These are phyloP conservation scores for Crithidia fasciculata DNA, from an alignment of 208 protist genomes.

Conservation along the genomic window DNA sequence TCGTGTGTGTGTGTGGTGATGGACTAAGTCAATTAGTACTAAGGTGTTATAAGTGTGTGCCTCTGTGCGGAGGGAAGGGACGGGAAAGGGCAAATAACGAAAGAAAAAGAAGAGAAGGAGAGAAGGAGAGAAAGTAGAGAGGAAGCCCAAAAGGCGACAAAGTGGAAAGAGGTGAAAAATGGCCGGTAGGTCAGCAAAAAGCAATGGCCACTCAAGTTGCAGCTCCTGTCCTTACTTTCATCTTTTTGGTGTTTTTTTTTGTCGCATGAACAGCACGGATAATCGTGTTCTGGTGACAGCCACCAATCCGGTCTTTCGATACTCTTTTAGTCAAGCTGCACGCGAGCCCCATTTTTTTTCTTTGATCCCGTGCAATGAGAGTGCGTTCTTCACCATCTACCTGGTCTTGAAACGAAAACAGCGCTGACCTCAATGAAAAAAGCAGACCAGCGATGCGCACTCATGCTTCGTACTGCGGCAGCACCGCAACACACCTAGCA, in stretches of 20 bases:
- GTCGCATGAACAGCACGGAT: neutral
- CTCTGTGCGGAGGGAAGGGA: slow-evolving; percentile 13
- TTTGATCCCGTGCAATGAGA: too few relatives aligned
- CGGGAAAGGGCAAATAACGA: neutral
- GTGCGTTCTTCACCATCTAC: too few relatives aligned
- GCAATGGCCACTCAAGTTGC: neutral
- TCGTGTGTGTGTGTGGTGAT: neutral
- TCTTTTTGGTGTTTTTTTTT: neutral
- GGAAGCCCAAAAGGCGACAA: neutral
- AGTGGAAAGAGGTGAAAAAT: slow-evolving; percentile 16
- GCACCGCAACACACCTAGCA: neutral
- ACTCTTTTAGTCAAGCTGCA: too few relatives aligned
- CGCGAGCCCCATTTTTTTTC: neutral
- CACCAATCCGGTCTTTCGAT: too few relatives aligned
- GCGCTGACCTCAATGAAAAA: too few relatives aligned
- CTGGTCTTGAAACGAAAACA: too few relatives aligned
- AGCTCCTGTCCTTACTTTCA: too few relatives aligned
- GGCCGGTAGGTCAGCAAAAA: neutral
- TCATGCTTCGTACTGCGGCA: neutral
- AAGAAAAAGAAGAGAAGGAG: slow-evolving; percentile 24
- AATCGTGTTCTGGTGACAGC: neutral
- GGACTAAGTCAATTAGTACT: slow-evolving; percentile 19
- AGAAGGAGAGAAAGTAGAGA: neutral
- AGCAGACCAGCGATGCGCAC: too few relatives aligned
- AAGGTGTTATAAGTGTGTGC: slow-evolving; percentile 17